phyloP scores from a whole-genome alignment of 176 grass and related monocot genomes.

The Rhynchospora breviuscula region DNA sequence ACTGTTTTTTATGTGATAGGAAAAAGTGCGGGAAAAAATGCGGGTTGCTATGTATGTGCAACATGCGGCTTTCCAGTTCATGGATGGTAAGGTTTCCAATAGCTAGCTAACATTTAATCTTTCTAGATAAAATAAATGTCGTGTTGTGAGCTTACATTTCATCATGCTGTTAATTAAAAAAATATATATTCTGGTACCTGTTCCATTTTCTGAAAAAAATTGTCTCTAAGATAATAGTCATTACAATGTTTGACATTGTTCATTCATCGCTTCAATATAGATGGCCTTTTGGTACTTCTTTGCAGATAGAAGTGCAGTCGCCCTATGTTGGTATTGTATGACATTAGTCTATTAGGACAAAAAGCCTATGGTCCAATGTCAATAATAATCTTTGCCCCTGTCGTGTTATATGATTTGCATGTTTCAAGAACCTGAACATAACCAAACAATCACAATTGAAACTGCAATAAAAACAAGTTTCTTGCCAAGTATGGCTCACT shows the following conservation, averaged over 20 bases:
- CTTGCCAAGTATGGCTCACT: background rate
- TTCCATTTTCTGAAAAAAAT: conserved; percentile 17
- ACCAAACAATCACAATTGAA: background rate
- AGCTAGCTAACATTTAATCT: background rate
- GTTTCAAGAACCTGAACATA: background rate
- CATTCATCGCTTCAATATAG: background rate
- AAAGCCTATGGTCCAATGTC: background rate
- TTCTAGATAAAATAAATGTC: background rate
- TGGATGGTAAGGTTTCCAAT: conserved; percentile 44
- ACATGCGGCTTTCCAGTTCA: conserved; percentile 59
- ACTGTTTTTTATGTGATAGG: conserved; percentile 39
- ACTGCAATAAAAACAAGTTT: background rate
- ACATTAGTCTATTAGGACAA: background rate
- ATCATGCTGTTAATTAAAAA: background rate
- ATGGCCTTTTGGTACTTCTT: background rate
- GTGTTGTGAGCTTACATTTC: background rate
- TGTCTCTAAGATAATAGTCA: background rate
- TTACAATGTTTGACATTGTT: background rate
- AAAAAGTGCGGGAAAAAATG: conserved; percentile 74
- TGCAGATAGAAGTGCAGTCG: background rate
- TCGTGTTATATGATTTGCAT: background rate
- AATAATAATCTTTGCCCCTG: background rate
- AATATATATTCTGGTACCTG: background rate
- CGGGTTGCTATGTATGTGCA: conserved; percentile 67
- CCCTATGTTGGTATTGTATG: background rate